phyloP scores from a whole-genome alignment of 176 grass and related monocot species.

The Phoenix dactylifera region DNA sequence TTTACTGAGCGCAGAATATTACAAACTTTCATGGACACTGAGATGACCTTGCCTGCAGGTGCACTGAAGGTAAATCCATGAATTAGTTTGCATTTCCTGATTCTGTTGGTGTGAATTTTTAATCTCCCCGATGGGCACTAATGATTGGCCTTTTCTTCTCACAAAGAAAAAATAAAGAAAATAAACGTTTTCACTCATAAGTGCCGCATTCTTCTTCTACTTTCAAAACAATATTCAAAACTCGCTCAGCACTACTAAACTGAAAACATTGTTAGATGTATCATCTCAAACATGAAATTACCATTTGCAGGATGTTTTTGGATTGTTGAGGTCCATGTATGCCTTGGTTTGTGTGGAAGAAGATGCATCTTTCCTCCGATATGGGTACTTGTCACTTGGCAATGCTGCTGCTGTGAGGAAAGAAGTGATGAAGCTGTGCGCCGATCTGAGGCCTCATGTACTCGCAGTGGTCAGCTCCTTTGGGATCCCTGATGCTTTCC shows the following conservation, averaged over 20 bases:
- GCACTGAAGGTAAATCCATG: conserved; percentile 50
- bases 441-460: conserved; percentile 72
- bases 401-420: conserved; percentile 57
- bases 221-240: neutral
- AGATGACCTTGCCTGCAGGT: conserved; percentile 37
- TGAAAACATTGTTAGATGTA: neutral
- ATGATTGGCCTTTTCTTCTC: no score
- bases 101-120: no score
- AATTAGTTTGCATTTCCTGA: no score
- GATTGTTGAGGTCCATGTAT: conserved; percentile 89
- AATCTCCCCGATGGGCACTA: no score
- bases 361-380: conserved; percentile 73
- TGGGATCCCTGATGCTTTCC: conserved; percentile 87
- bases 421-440: conserved; percentile 62
- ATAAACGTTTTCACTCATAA: no score
- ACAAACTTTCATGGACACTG: conserved; percentile 67
- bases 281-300: conserved; percentile 14
- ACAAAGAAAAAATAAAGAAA: no score
- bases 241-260: neutral
- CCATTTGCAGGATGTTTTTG: conserved; percentile 51
- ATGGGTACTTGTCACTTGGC: conserved; percentile 55
- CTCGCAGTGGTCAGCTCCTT: conserved; percentile 73
- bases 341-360: conserved; percentile 73
- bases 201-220: neutral
- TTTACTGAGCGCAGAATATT: conserved; percentile 76